These are phyloP conservation scores for Penicillium griseofulvum DNA, from an alignment of 2,329 filamentous ascomycete genomes.

Conservation along the genomic window DNA sequence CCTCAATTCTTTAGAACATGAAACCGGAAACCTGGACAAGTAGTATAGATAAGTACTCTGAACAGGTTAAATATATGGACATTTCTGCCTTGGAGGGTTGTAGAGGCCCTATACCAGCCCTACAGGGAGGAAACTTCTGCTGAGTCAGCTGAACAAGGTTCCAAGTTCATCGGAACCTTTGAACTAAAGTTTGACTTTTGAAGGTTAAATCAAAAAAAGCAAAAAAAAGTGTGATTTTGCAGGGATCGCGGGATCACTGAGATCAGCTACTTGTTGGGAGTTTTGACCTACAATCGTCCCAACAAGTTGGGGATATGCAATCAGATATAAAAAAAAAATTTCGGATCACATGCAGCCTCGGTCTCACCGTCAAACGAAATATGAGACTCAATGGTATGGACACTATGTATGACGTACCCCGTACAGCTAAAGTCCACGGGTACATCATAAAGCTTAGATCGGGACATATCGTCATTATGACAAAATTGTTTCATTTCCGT, in stretches of 20 bases:
- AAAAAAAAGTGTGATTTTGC: too few relatives aligned
- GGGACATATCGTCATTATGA: background rate
- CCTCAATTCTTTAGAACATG: too few relatives aligned
- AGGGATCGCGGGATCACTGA: background rate
- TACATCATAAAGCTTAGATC: background rate
- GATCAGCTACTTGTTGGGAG: conserved; percentile 7
- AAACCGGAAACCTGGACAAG: too few relatives aligned
- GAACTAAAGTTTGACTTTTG: background rate
- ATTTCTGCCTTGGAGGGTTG: too few relatives aligned
- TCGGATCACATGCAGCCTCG: conserved; percentile 25
- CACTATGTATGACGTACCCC: background rate
- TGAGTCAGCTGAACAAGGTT: background rate
- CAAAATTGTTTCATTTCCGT: background rate
- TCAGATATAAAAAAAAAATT: background rate
- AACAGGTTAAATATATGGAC: too few relatives aligned
- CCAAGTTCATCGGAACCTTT: background rate
- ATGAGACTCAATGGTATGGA: background rate
- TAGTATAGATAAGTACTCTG: too few relatives aligned
- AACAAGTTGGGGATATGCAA: conserved; percentile 11
- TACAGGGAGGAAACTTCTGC: background rate
- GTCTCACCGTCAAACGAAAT: background rate
- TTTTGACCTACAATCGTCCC: conserved; percentile 1
- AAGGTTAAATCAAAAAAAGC: background rate
- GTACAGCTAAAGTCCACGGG: background rate
- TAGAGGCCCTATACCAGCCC: too few relatives aligned